phyloP scores from a whole-genome alignment of 345 rosid genomes.

The Citrus inodora region DNA sequence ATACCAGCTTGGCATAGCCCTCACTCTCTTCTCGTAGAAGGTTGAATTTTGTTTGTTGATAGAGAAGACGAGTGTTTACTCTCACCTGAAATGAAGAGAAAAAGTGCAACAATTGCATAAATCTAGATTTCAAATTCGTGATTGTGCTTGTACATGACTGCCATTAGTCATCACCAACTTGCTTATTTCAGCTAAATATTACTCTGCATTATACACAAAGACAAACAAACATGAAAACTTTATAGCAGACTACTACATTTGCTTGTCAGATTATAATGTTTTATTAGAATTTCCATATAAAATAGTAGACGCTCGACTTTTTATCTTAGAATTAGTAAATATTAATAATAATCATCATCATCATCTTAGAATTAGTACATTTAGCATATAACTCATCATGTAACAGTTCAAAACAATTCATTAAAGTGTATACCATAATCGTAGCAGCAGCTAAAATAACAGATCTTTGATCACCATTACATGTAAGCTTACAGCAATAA shows the following conservation, averaged over 20 bases:
- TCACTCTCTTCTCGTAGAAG: constrained; percentile 98
- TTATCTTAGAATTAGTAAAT: neutral
- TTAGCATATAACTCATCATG: neutral
- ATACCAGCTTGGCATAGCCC: constrained; percentile 99
- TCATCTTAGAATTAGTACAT: neutral
- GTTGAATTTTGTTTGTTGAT: constrained; percentile 98
- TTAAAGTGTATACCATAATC: neutral
- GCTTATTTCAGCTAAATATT: neutral
- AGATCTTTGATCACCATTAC: neutral
- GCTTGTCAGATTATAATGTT: neutral
- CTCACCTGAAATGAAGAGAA: constrained; percentile 66
- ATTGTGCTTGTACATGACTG: neutral
- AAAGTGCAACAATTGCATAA: neutral
- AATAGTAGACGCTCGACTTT: neutral
- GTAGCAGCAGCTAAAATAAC: neutral
- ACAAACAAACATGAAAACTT: neutral
- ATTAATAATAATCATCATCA: too few relatives aligned
- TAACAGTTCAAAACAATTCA: neutral
- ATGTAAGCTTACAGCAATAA: neutral
- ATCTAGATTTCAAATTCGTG: neutral
- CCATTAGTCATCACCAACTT: neutral
- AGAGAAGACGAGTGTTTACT: constrained; percentile 94
- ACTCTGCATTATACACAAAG: neutral
- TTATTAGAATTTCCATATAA: neutral
- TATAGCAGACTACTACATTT: neutral